Evolutionary conservation across 1,284 basidiomycete genomes (phyloP).

Genomic region (Macrocystidia cucumis): DNA sequence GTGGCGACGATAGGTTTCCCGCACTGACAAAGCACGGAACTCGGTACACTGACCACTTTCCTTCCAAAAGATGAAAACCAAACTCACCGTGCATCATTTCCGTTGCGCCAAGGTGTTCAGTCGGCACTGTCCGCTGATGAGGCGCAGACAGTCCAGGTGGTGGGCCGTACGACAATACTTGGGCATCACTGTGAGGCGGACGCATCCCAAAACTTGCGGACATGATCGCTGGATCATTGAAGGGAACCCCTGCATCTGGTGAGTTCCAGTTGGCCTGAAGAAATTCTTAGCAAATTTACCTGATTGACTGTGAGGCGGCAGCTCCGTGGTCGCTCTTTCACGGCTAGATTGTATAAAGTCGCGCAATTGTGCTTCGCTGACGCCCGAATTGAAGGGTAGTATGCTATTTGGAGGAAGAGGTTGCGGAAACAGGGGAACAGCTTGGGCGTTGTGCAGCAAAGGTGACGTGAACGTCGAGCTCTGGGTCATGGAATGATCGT

Average conservation of each 20-base stretch:
- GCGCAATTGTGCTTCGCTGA: constrained; percentile 68
- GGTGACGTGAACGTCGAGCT: constrained; percentile 39
- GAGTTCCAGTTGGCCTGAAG: constrained; percentile 20
- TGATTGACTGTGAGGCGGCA: constrained; percentile 9
- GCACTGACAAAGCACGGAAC: constrained; percentile 77
- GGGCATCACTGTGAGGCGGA: constrained; percentile 27
- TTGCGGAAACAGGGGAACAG: constrained; percentile 25
- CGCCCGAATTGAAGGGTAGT: constrained; percentile 41
- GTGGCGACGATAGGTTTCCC: constrained; percentile 63
- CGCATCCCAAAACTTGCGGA: constrained; percentile 65
- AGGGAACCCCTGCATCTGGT: constrained; percentile 29
- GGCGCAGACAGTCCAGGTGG: constrained; percentile 52
- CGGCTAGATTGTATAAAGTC: constrained; percentile 67
- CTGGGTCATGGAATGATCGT: constrained; percentile 34
- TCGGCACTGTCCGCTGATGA: constrained; percentile 11
- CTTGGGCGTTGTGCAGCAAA: constrained; percentile 37
- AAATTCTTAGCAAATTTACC: constrained; percentile 10
- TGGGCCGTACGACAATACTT: constrained; percentile 40
- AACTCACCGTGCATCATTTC: constrained; percentile 62
- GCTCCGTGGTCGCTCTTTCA: constrained; percentile 30
- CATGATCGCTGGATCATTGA: constrained; percentile 78
- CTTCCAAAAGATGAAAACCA: constrained; percentile 40
- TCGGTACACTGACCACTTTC: constrained; percentile 78
- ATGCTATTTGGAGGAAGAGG: constrained; percentile 22
- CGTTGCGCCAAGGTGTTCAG: constrained; percentile 13